Conservation (phyloP, 225 moss, liverwort and hornwort genomes). For the Polytrichum formosum region DNA sequence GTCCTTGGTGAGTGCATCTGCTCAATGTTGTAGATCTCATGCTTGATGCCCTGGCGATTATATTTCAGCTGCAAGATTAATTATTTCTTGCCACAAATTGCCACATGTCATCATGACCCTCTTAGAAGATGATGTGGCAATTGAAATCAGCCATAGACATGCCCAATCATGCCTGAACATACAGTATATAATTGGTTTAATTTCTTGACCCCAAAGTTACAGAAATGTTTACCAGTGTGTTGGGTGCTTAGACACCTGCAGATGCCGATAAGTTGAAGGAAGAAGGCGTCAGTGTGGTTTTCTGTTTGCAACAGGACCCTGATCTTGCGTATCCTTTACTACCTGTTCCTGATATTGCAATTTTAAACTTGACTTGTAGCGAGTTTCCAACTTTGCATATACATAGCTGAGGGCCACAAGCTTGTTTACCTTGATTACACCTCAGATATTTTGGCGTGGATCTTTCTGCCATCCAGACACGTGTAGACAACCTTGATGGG, state of each 20-base stretch:
- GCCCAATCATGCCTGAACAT: too few species aligned
- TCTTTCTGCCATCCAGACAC: conserved; percentile 70
- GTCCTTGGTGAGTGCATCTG: conserved; percentile 10
- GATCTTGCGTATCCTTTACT: conserved; percentile 80
- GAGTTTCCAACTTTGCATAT: conserved; percentile 6
- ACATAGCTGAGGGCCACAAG: conserved; percentile 6
- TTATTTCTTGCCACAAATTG: too few species aligned
- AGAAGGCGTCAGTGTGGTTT: conserved; percentile 75
- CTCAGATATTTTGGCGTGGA: conserved; percentile 84
- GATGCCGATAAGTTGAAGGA: conserved; percentile 84
- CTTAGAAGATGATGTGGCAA: too few species aligned
- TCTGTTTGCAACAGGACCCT: conserved; percentile 89
- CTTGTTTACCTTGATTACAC: conserved; percentile 20
- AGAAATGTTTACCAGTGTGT: conserved; percentile 26
- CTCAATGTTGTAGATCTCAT: neutral
- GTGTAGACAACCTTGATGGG: conserved; percentile 56
- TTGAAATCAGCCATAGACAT: too few species aligned
- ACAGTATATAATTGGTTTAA: neutral
- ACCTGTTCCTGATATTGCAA: conserved; percentile 8
- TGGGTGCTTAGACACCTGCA: conserved; percentile 70
- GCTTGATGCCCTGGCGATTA: too few species aligned
- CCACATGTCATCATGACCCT: too few species aligned
- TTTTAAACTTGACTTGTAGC: neutral
- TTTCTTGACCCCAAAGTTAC: conserved; percentile 3
- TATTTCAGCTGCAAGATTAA: too few species aligned